A percentile compares a stretch with the other conserved stretches of the same genome.
Conservation (phyloP, 2,329 filamentous ascomycete species). For the Arthroderma sp. region DNA sequence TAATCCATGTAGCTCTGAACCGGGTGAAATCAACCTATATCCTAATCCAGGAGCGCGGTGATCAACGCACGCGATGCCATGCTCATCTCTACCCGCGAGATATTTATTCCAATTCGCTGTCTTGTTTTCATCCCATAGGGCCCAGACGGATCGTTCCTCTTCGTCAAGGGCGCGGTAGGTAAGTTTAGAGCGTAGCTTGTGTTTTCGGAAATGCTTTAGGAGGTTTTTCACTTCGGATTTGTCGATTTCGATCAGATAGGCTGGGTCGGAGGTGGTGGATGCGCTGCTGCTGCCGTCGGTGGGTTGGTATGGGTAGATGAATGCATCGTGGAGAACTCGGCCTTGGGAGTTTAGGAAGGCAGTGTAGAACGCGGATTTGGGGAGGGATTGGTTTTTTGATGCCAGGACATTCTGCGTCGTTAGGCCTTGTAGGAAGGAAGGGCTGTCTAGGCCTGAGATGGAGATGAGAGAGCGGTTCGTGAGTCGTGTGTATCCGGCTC, state of each 20-base stretch:
- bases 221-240: constrained; percentile 49
- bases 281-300: constrained; percentile 11
- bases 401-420: constrained; percentile 58
- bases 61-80: constrained; percentile 25
- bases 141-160: constrained; percentile 57
- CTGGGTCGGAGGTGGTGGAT: constrained; percentile 15
- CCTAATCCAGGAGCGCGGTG: constrained; percentile 29
- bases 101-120: constrained; percentile 13
- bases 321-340: constrained; percentile 75
- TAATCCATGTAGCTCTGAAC: constrained; percentile 21
- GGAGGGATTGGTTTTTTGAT: constrained; percentile 23
- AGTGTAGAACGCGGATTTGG: constrained; percentile 51
- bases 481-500: constrained; percentile 40
- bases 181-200: constrained; percentile 75
- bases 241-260: constrained; percentile 75
- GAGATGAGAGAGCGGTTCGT: constrained; percentile 67
- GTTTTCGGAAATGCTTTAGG: constrained; percentile 62
- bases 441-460: constrained; percentile 63
- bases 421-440: constrained; percentile 77
- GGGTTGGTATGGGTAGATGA: constrained; percentile 58
- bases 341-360: constrained; percentile 79
- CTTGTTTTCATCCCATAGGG: constrained; percentile 52
- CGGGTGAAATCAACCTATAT: constrained; percentile 24
- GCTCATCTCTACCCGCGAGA: not conserved
- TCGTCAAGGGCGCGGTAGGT: constrained; percentile 51